Percentiles rank a stretch among this genome's conserved stretches.
Evolutionary conservation across 805 yeast genomes (phyloP).

Genomic region (Cyberlindnera mississippiensis): DNA sequence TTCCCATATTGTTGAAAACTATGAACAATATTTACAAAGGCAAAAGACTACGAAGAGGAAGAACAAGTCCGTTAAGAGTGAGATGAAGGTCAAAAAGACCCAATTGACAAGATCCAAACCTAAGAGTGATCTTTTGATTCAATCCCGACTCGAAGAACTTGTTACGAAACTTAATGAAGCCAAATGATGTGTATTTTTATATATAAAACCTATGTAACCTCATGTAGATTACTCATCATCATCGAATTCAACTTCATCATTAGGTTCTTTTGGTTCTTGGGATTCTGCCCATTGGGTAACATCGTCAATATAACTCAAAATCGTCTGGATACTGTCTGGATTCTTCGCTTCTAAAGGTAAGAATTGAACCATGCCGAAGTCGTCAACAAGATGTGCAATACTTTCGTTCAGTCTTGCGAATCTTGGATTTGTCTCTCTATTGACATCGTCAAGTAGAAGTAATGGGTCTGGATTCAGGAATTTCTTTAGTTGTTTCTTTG

Average conservation of each 20-base stretch:
- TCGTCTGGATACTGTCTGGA: conserved; percentile 73
- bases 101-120: conserved; percentile 6
- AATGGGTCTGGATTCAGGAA: conserved; percentile 91
- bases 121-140: conserved; percentile 18
- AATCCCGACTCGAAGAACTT: conserved; percentile 21
- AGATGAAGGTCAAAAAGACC: conserved; percentile 8
- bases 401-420: conserved; percentile 71
- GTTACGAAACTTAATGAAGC: conserved; percentile 20
- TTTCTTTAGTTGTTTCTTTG: conserved; percentile 72
- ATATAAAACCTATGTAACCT: neutral
- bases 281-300: conserved; percentile 96
- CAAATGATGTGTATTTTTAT: conserved; percentile 8
- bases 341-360: conserved; percentile 80
- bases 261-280: conserved; percentile 96
- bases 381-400: conserved; percentile 89
- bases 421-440: conserved; percentile 51
- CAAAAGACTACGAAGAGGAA: conserved; percentile 10
- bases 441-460: conserved; percentile 50
- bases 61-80: neutral
- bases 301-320: conserved; percentile 90
- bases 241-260: conserved; percentile 66
- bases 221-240: conserved; percentile 46
- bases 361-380: conserved; percentile 98
- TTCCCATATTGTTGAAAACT: conserved; percentile 33
- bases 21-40: conserved; percentile 14